Evolutionary conservation across 441 rosid species (phyloP).

Genomic region (Pelargonium citronellum): DNA sequence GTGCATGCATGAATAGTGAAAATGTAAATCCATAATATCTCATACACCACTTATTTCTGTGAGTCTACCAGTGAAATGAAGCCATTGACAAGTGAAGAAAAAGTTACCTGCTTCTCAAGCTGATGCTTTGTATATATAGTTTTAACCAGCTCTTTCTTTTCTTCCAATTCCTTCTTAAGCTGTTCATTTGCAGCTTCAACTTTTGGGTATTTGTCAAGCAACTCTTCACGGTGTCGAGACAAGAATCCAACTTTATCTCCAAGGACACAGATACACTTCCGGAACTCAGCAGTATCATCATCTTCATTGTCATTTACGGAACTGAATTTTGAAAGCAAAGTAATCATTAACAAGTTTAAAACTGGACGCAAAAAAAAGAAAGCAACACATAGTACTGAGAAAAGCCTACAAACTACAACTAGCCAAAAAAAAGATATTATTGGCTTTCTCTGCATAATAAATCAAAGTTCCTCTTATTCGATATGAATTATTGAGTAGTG

Average conservation of each 20-base stretch:
- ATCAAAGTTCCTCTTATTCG: background rate
- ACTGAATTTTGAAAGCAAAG: conserved; percentile 38
- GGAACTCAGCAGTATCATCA: conserved; percentile 60
- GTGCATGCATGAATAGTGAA: background rate
- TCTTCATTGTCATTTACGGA: conserved; percentile 65
- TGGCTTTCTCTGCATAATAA: background rate
- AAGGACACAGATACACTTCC: conserved; percentile 64
- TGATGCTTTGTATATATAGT: conserved; percentile 75
- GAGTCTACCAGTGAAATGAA: background rate
- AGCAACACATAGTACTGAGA: background rate
- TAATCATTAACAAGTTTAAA: conserved; percentile 20
- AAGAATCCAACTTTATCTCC: conserved; percentile 75
- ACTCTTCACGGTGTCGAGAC: conserved; percentile 66
- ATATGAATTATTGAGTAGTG: too few relatives aligned
- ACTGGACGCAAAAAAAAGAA: background rate
- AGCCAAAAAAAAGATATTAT: background rate
- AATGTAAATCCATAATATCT: background rate
- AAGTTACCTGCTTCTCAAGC: conserved; percentile 88
- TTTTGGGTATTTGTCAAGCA: conserved; percentile 62
- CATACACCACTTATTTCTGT: background rate
- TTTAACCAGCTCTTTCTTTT: conserved; percentile 65
- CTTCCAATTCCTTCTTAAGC: conserved; percentile 71
- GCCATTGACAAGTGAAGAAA: background rate
- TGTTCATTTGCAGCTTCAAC: conserved; percentile 67
- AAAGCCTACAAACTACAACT: background rate